Evolutionary conservation across 2,329 filamentous ascomycete species (phyloP).

Genomic region (Trichoderma sp.): DNA sequence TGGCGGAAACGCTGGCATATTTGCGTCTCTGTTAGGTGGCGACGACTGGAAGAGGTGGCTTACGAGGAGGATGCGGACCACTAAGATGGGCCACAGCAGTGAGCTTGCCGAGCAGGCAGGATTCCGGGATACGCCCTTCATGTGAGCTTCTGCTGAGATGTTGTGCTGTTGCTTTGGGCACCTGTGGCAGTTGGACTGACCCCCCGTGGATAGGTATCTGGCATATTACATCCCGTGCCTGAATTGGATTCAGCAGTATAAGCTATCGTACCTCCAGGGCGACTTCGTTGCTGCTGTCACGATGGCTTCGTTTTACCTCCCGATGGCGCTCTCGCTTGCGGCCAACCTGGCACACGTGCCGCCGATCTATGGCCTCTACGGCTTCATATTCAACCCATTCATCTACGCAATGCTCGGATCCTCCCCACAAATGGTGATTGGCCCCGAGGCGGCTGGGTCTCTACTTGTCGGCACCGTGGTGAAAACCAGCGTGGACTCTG

Average conservation of each 20-base stretch:
- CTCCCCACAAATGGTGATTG: conserved; percentile 90
- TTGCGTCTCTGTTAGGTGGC: conserved; percentile 45
- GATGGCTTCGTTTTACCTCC: conserved; percentile 98
- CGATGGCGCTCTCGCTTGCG: conserved; percentile 92
- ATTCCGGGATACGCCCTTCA: conserved; percentile 70
- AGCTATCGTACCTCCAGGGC: conserved; percentile 77
- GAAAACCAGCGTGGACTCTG: conserved; percentile 72
- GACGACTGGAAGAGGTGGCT: conserved; percentile 55
- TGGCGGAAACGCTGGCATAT: conserved; percentile 41
- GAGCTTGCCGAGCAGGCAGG: conserved; percentile 74
- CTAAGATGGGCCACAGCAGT: conserved; percentile 73
- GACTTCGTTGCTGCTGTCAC: conserved; percentile 88
- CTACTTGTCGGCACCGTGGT: conserved; percentile 87
- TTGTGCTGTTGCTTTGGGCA: not conserved
- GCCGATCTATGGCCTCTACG: conserved; percentile 90
- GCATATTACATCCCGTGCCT: conserved; percentile 91
- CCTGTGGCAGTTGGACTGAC: not conserved
- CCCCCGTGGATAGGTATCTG: conserved; percentile 66
- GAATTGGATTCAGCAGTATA: conserved; percentile 89
- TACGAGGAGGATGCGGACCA: conserved; percentile 58
- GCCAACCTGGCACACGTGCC: conserved; percentile 91
- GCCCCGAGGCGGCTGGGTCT: conserved; percentile 91
- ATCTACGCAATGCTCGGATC: conserved; percentile 91
- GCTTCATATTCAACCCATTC: conserved; percentile 89
- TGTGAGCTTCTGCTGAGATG: conserved; percentile 58